A percentile compares a stretch with the other conserved stretches of the same genome.
Evolutionary conservation across 2,329 filamentous ascomycete genomes (phyloP).

Genomic region (Pyricularia sp.): DNA sequence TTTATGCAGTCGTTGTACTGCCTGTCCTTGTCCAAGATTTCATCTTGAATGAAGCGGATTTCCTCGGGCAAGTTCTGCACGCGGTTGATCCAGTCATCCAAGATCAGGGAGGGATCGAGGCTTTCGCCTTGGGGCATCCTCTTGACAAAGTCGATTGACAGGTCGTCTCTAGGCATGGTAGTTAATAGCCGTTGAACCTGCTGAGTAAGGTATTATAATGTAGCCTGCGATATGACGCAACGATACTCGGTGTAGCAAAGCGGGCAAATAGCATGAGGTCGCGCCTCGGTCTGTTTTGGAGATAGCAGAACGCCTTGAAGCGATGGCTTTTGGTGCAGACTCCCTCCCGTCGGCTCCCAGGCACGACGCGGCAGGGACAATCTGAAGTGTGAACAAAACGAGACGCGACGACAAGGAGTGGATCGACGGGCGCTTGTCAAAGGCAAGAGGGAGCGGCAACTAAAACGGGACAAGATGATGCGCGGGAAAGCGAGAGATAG

Average conservation of each 20-base stretch:
- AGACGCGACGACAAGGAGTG: background rate
- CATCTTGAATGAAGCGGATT: slow-evolving; percentile 74
- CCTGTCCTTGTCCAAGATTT: slow-evolving; percentile 72
- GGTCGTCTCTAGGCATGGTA: slow-evolving; percentile 63
- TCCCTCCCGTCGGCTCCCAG: background rate
- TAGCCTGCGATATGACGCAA: background rate
- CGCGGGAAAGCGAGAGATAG: background rate
- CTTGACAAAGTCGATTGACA: slow-evolving; percentile 60
- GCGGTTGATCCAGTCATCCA: slow-evolving; percentile 69
- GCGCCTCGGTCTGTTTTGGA: background rate
- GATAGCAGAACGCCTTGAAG: background rate
- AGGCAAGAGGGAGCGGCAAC: slow-evolving; percentile 4
- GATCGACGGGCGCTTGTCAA: background rate
- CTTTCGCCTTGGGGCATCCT: slow-evolving; percentile 52
- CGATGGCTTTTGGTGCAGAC: background rate
- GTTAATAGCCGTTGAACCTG: slow-evolving; percentile 33
- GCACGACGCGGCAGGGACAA: background rate
- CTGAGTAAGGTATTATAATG: background rate
- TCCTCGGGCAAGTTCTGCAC: slow-evolving; percentile 75
- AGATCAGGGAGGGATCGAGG: slow-evolving; percentile 57
- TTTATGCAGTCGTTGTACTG: slow-evolving; percentile 60
- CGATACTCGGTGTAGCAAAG: slow-evolving; percentile 1
- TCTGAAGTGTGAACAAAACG: background rate
- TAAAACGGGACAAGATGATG: background rate
- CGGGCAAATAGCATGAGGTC: background rate